Percentiles rank a stretch among this genome's conserved stretches.
These are phyloP conservation scores for Tolypocladium ophioglossoides DNA, from an alignment of 2,329 filamentous ascomycete species.

Conservation along the genomic window DNA sequence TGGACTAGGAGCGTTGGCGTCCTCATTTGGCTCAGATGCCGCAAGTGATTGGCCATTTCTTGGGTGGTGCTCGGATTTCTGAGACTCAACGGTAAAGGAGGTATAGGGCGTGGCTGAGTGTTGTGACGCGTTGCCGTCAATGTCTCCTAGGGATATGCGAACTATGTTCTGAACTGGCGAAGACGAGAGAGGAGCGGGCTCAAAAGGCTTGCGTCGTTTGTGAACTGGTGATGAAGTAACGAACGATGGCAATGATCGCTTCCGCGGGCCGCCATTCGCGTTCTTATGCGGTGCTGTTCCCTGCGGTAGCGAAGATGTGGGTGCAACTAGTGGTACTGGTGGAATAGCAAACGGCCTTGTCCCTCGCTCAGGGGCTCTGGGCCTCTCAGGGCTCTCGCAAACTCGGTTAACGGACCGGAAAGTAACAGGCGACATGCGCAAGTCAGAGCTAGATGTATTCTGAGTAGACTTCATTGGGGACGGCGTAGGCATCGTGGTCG, in stretches of 20 bases:
- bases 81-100: neutral
- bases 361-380: neutral
- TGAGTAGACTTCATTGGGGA: constrained; percentile 19
- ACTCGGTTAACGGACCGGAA: neutral
- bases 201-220: constrained; percentile 9
- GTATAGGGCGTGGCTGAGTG: neutral
- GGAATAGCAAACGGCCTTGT: neutral
- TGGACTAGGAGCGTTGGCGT: neutral
- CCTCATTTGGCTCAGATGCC: neutral
- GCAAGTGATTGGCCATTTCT: no score
- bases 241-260: neutral
- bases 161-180: neutral
- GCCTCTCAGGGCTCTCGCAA: neutral
- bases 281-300: neutral
- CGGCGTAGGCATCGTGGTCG: constrained; percentile 23
- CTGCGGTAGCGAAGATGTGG: constrained; percentile 5
- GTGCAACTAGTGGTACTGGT: constrained; percentile 2
- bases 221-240: constrained; percentile 1
- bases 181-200: neutral
- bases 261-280: constrained; percentile 3
- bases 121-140: constrained; percentile 12
- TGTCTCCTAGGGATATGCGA: constrained; percentile 11
- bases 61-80: neutral
- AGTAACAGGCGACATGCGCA: neutral
- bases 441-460: constrained; percentile 3